Base-by-base conservation (phyloP, 1,284 basidiomycete genomes). In the Moniliella sp. region DNA sequence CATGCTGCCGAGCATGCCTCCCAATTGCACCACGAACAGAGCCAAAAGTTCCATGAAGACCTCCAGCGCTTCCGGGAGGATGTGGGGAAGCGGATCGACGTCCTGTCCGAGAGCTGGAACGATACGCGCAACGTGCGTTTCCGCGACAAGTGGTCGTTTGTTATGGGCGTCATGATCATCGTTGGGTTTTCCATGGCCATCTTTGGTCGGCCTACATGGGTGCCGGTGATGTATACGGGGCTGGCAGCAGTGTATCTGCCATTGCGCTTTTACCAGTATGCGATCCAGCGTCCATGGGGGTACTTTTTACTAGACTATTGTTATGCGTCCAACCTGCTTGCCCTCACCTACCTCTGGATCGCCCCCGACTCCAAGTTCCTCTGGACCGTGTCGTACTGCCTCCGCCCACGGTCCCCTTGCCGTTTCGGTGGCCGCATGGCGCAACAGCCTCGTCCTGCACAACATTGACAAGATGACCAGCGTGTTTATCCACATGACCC, bases 371-470 rank as follows among this genome's bases (percentile, higher is more conserved):
- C 16, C 33, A 37, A 21, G 48, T 50, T 34, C 34, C 50, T 23
- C 48, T 50, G 33, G 45, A 45, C 18, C 43, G 45, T 27, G 50
- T 32, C 31, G 46, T 46, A 33, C 45, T 40, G 31, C 45, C 44
- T 13, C 47, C 44, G 2, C 42, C 41, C 15, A 67, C 84, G 0
- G 74, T 79, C 0, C 69, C 91, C 18, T 84, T n/a, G n/a, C 81
- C 0, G 82, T 78, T 42, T 81, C 82, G 0, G 81, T 93, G 28
- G 80, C 88, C 45, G 91, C 84, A 2, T 93, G 84, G 84, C 69
- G 84, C 40, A 93, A 93, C 30, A 82, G 16, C 16, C 19, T 32
- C 15, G 25, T 26, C 4, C 21, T 32, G 3, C 31, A 26, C 31
- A 26, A 17, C 15, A 4, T 32, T 11, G 23, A 26, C 16, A 53